These are phyloP conservation scores for Sporothrix variecibatus DNA, from an alignment of 2,329 filamentous ascomycete genomes.

Conservation along the genomic window DNA sequence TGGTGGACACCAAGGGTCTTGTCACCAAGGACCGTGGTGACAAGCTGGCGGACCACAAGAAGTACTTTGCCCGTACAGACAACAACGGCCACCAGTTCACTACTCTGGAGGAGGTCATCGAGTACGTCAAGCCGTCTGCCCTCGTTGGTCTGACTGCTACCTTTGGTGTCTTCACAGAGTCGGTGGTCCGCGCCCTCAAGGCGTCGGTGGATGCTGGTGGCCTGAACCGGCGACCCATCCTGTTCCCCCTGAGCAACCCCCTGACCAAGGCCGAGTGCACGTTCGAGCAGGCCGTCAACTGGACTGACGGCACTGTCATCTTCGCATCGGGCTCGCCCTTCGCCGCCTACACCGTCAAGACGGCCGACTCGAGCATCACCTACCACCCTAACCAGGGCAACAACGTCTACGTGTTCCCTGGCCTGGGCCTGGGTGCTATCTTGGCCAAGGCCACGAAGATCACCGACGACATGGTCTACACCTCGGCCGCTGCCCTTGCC, in stretches of 20 bases:
- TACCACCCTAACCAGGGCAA: slow-evolving; percentile 84
- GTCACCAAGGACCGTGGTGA: slow-evolving; percentile 93
- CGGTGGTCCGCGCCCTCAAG: slow-evolving; percentile 73
- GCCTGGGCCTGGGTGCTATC: slow-evolving; percentile 90
- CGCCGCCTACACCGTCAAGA: slow-evolving; percentile 68
- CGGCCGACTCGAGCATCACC: slow-evolving; percentile 59
- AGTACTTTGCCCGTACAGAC: slow-evolving; percentile 67
- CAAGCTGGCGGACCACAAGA: slow-evolving; percentile 87
- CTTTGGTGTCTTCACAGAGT: slow-evolving; percentile 89
- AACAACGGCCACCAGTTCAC: slow-evolving; percentile 71
- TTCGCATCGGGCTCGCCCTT: slow-evolving; percentile 97
- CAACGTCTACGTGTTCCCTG: slow-evolving; percentile 93
- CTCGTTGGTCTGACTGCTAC: slow-evolving; percentile 93
- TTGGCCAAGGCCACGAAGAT: slow-evolving; percentile 82
- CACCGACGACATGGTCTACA: slow-evolving; percentile 97
- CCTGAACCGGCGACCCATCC: slow-evolving; percentile 76
- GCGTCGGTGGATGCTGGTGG: slow-evolving; percentile 63
- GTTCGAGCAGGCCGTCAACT: slow-evolving; percentile 86
- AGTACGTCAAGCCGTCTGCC: slow-evolving; percentile 92
- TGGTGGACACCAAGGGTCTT: slow-evolving; percentile 95
- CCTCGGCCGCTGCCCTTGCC: slow-evolving; percentile 79
- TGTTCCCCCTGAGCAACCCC: slow-evolving; percentile 96
- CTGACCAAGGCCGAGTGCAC: slow-evolving; percentile 97
- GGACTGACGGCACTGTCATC: slow-evolving; percentile 88
- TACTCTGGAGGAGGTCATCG: slow-evolving; percentile 85